Conservation (phyloP, 331 rosid genomes). For the Acacia pycnantha region DNA sequence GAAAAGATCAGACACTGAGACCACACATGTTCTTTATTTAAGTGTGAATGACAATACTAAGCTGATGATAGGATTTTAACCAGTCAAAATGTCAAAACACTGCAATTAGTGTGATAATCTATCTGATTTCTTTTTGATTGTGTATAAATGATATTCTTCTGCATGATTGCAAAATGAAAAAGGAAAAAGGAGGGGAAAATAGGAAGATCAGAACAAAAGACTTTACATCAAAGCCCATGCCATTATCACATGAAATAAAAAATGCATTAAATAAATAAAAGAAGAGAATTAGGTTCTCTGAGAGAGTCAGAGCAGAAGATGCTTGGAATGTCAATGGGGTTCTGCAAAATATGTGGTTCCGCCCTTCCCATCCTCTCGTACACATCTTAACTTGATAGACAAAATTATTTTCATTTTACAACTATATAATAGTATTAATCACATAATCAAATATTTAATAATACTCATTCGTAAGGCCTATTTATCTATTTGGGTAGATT, state of each 20-base stretch:
- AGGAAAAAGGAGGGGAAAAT: not conserved
- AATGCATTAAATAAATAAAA: slow-evolving; percentile 26
- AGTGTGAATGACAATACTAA: not conserved
- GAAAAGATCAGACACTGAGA: slow-evolving; percentile 4
- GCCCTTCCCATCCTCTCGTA: not conserved
- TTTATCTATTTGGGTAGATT: too few species aligned
- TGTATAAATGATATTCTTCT: not conserved
- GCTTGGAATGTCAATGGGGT: slow-evolving; percentile 31
- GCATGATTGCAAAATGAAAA: not conserved
- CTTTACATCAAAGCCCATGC: slow-evolving; percentile 23
- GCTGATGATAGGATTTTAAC: not conserved
- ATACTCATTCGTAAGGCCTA: not conserved
- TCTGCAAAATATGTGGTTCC: not conserved
- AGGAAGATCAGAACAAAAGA: slow-evolving; percentile 8
- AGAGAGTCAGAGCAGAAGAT: slow-evolving; percentile 40
- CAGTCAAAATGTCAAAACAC: not conserved
- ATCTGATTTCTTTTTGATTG: not conserved
- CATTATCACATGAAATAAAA: not conserved
- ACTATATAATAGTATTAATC: too few species aligned
- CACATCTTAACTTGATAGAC: not conserved
- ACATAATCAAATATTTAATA: not conserved
- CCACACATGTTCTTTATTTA: too few species aligned
- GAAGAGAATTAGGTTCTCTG: slow-evolving; percentile 46
- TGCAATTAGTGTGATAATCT: not conserved
- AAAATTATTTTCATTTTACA: not conserved